phyloP scores from a whole-genome alignment of 192 early-diverging fungal species.

The Piromyces finnis region DNA sequence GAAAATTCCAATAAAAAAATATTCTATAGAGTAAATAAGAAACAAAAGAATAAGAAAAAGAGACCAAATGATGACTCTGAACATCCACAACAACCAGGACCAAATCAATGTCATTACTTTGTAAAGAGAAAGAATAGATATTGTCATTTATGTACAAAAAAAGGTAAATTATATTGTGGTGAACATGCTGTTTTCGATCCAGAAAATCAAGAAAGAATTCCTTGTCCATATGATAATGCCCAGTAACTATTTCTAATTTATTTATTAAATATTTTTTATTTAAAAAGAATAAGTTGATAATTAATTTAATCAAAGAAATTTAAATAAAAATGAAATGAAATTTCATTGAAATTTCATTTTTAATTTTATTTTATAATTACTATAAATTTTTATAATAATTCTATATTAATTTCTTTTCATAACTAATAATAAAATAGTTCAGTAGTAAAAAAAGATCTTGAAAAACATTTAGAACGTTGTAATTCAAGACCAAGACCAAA shows the following conservation, averaged over 20 bases:
- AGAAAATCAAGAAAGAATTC: conserved; percentile 24
- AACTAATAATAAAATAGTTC: neutral
- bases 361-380: too few species aligned
- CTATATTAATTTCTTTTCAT: too few species aligned
- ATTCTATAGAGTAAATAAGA: neutral
- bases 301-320: too few species aligned
- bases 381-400: too few species aligned
- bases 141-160: conserved; percentile 37
- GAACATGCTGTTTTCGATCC: conserved; percentile 31
- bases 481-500: conserved; percentile 21
- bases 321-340: too few species aligned
- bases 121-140: conserved; percentile 38
- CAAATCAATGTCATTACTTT: conserved; percentile 23
- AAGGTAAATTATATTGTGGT: conserved; percentile 38
- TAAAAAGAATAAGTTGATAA: too few species aligned
- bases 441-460: neutral
- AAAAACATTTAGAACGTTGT: neutral
- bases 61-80: neutral
- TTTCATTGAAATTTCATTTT: too few species aligned
- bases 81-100: neutral
- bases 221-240: conserved; percentile 51
- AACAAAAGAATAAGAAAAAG: neutral
- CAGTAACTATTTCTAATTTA: conserved; percentile 27
- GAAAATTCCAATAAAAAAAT: neutral
- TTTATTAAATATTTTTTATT: too few species aligned